Percentiles rank a stretch among this genome's conserved stretches.
Conservation (phyloP, 2,329 filamentous ascomycete species). For the Beauveria bassiana region DNA sequence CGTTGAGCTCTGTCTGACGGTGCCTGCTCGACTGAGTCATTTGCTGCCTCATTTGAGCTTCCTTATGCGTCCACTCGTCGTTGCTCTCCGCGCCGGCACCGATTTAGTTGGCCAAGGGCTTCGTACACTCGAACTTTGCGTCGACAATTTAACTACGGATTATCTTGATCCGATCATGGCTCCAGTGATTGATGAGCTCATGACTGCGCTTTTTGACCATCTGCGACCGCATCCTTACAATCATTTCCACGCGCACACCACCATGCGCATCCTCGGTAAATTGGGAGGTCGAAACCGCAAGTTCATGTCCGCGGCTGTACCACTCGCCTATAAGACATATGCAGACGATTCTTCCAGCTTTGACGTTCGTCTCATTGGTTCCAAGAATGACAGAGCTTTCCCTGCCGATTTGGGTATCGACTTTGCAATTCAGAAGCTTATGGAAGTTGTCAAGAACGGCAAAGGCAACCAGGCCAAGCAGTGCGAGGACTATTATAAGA, state of each 20-base stretch:
- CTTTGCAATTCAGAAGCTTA: constrained; percentile 78
- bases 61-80: constrained; percentile 94
- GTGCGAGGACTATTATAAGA: constrained; percentile 79
- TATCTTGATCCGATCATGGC: constrained; percentile 99
- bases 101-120: constrained; percentile 93
- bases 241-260: constrained; percentile 96
- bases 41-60: constrained; percentile 91
- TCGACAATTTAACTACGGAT: constrained; percentile 95
- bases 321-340: constrained; percentile 75
- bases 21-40: constrained; percentile 89
- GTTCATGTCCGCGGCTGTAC: constrained; percentile 83
- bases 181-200: constrained; percentile 95
- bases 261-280: constrained; percentile 94
- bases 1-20: constrained; percentile 92
- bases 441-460: constrained; percentile 63
- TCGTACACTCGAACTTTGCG: constrained; percentile 87
- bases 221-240: constrained; percentile 89
- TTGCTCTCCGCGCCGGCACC: constrained; percentile 81
- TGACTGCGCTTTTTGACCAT: constrained; percentile 96
- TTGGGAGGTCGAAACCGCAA: constrained; percentile 91
- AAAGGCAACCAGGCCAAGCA: constrained; percentile 50
- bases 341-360: constrained; percentile 84
- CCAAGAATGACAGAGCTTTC: constrained; percentile 81
- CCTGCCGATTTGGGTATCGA: constrained; percentile 82
- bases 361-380: constrained; percentile 81